These are phyloP conservation scores for Zoysia pacifica DNA, from an alignment of 176 grass and related monocot species.

Conservation along the genomic window DNA sequence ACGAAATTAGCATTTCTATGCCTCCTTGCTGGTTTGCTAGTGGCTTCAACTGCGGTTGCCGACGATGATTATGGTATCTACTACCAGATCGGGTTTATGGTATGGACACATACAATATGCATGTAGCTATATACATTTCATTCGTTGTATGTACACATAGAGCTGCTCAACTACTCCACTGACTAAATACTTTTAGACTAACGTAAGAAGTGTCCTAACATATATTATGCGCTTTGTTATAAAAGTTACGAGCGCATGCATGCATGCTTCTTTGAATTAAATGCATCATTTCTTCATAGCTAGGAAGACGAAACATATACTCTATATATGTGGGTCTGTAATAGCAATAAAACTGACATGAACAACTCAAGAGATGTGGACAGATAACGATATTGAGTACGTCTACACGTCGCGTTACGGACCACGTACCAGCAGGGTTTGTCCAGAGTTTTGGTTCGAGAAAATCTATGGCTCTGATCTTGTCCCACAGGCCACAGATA, in stretches of 20 bases:
- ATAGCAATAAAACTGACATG: neutral
- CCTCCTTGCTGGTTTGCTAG: conserved; percentile 36
- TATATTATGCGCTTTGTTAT: too few relatives aligned
- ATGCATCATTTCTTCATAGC: neutral
- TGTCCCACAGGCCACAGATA: too few relatives aligned
- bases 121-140: neutral
- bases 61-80: conserved; percentile 16
- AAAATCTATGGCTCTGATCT: too few relatives aligned
- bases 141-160: neutral
- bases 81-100: conserved; percentile 42
- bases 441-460: neutral
- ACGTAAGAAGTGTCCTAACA: neutral
- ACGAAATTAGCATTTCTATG: neutral
- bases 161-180: neutral
- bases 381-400: neutral
- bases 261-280: neutral
- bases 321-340: neutral
- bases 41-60: conserved; percentile 13
- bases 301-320: too few relatives aligned
- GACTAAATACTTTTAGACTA: neutral
- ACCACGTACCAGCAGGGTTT: neutral
- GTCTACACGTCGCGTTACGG: neutral
- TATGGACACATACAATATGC: conserved; percentile 4
- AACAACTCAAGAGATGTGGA: neutral
- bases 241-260: neutral